Evolutionary conservation across 2,329 filamentous ascomycete species (phyloP), one percentile per base, ranked within the genome.

Genomic region (Verticillium nubilum): DNA sequence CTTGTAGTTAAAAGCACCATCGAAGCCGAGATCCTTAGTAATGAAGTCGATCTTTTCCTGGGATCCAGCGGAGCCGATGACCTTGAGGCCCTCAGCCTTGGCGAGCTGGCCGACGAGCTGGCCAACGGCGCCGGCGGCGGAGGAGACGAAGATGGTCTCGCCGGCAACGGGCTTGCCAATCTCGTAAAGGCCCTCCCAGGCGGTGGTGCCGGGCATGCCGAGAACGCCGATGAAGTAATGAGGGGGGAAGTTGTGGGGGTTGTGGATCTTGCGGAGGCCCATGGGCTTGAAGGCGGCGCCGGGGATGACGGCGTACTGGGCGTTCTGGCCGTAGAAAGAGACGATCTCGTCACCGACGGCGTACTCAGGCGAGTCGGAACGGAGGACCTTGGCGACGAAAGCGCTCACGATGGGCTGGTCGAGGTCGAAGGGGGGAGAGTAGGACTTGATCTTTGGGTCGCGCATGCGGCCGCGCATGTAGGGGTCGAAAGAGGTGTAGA

Each of bases 401-500:
- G 73, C 73, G 74, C 87, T 93, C 65, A 74, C 76, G 63, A 96
- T 83, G 63, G 90, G 84, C 66, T 83, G 74, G 70, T 81, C 80
- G 54, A 90, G 72, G 17, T 79, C 70, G 68, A 86, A 91, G 2
- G 88, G 73, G 1, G 87, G 78, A 25, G 79, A 72, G 78, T 92
- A 95, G 10, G 89, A 92, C 75, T 89, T 85, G 70, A 76, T 67
- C 35, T 78, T 72, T 6, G 89, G 70, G 54, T 80, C 74, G 54
- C 91, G 87, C 89, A 96, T 93, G 66, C 85, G 84, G 62, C 89
- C 89, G 60, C 92, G 89, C 79, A 90, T 86, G 78, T 96, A 96
- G 2, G 92, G 92, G 73, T 96, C 92, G 76, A 89, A 89, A 47
- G 90, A 93, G 64, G 86, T 80, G 73, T 89, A 91, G 68, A 88